A percentile compares a stretch with the other conserved stretches of the same genome.
phyloP scores from a whole-genome alignment of 2,329 filamentous ascomycete species.

The Fusarium protoensiforme region DNA sequence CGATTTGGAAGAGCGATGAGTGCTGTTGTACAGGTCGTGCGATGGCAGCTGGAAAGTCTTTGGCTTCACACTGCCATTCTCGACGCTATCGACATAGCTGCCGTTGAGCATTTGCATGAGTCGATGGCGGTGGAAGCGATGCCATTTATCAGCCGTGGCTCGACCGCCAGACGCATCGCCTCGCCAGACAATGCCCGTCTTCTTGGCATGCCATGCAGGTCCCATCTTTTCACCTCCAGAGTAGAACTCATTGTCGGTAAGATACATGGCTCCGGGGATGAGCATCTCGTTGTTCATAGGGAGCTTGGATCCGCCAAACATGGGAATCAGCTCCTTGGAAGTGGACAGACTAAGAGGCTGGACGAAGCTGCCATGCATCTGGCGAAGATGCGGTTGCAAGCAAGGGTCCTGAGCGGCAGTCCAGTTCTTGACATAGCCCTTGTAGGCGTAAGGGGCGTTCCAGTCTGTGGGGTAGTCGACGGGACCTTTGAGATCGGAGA shows the following conservation, averaged over 20 bases:
- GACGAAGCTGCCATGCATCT: slow-evolving; percentile 68
- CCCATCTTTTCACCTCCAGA: slow-evolving; percentile 66
- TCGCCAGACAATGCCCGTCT: slow-evolving; percentile 69
- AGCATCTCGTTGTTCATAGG: slow-evolving; percentile 73
- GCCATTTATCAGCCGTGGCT: slow-evolving; percentile 67
- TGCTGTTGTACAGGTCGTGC: slow-evolving; percentile 55
- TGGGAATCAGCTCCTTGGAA: slow-evolving; percentile 66
- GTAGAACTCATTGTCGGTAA: slow-evolving; percentile 67
- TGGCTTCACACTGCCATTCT: slow-evolving; percentile 53
- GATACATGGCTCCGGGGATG: slow-evolving; percentile 74
- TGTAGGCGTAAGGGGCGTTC: slow-evolving; percentile 50
- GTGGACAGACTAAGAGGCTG: slow-evolving; percentile 62
- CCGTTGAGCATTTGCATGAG: slow-evolving; percentile 76
- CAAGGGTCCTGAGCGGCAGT: slow-evolving; percentile 69
- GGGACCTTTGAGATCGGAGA: slow-evolving; percentile 45
- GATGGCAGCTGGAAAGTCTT: slow-evolving; percentile 63
- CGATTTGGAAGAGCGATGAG: slow-evolving; percentile 44
- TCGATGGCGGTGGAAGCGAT: slow-evolving; percentile 76
- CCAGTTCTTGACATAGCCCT: slow-evolving; percentile 68
- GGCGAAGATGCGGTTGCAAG: slow-evolving; percentile 63
- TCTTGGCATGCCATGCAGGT: slow-evolving; percentile 68
- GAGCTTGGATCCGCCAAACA: slow-evolving; percentile 72
- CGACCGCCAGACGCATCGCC: slow-evolving; percentile 72
- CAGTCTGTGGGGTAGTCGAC: slow-evolving; percentile 50
- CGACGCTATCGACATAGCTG: slow-evolving; percentile 63